Evolutionary conservation across 179 eudicot genomes (phyloP).

Genomic region (Spinacia oleracea): DNA sequence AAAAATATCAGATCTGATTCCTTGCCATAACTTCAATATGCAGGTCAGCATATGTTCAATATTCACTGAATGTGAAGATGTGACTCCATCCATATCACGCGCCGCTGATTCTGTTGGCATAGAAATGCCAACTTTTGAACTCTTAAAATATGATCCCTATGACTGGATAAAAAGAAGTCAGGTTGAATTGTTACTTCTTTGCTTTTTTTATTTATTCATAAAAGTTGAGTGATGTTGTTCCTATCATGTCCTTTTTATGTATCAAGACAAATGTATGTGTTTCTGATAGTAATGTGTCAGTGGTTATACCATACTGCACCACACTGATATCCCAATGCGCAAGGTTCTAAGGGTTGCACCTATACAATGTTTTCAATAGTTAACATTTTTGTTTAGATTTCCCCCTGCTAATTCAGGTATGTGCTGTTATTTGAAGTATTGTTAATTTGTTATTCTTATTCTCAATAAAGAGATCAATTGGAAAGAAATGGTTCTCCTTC

Average conservation of each 20-base stretch:
- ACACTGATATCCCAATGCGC: neutral
- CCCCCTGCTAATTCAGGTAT: neutral
- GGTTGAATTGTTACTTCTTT: constrained; percentile 41
- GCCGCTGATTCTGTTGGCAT: constrained; percentile 88
- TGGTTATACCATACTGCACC: constrained; percentile 6
- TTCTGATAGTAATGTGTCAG: neutral
- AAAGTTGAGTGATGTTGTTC: neutral
- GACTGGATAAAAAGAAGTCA: constrained; percentile 87
- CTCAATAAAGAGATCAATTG: neutral
- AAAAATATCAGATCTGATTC: constrained; percentile 3
- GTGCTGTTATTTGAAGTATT: neutral
- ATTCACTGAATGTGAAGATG: constrained; percentile 60
- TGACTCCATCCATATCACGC: constrained; percentile 56
- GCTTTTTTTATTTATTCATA: neutral
- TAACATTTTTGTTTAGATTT: neutral
- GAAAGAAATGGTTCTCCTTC: neutral
- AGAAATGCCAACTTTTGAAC: constrained; percentile 64
- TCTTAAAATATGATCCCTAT: constrained; percentile 63
- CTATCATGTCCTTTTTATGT: neutral
- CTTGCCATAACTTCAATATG: constrained; percentile 18
- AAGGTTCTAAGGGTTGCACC: neutral
- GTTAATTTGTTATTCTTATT: no score
- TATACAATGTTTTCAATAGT: neutral
- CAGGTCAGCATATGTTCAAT: constrained; percentile 81
- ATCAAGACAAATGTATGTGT: neutral